Evolutionary conservation across 2,329 filamentous ascomycete genomes (phyloP).

Genomic region (Trichoderma simmonsii): DNA sequence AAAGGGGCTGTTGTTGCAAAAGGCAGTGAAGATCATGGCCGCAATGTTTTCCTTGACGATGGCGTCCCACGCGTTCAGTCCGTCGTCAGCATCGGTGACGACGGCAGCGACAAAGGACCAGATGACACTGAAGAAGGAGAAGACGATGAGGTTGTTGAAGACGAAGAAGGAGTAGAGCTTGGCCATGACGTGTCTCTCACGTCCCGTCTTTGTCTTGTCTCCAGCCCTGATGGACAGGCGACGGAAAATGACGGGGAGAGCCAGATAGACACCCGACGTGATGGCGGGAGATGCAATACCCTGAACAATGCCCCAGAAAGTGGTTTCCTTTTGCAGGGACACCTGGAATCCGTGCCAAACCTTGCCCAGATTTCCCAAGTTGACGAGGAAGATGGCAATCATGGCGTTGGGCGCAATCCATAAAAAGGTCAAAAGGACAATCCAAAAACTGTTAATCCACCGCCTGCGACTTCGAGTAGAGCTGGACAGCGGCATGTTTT

Average conservation of each 20-base stretch:
- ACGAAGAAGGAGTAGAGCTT: slow-evolving; percentile 96
- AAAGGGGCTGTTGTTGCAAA: slow-evolving; percentile 82
- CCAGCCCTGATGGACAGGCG: slow-evolving; percentile 78
- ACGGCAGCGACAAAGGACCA: slow-evolving; percentile 71
- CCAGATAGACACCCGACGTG: slow-evolving; percentile 81
- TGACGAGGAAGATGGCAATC: slow-evolving; percentile 90
- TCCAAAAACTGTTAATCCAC: slow-evolving; percentile 81
- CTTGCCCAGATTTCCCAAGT: slow-evolving; percentile 72
- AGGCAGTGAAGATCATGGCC: slow-evolving; percentile 62
- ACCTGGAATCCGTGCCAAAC: slow-evolving; percentile 75
- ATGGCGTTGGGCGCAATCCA: slow-evolving; percentile 93
- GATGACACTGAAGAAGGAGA: slow-evolving; percentile 83
- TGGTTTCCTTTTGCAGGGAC: slow-evolving; percentile 59
- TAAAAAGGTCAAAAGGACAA: slow-evolving; percentile 71
- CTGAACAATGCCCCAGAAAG: slow-evolving; percentile 82
- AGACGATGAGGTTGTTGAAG: slow-evolving; percentile 94
- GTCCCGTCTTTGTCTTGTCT: slow-evolving; percentile 86
- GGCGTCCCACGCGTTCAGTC: slow-evolving; percentile 64
- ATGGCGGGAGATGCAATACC: slow-evolving; percentile 87
- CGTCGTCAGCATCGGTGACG: slow-evolving; percentile 53
- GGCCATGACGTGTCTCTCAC: slow-evolving; percentile 84
- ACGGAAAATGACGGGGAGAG: slow-evolving; percentile 88
- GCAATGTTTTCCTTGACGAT: slow-evolving; percentile 64
- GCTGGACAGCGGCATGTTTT: slow-evolving; percentile 75
- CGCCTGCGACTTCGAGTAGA: slow-evolving; percentile 67